Evolutionary conservation across 2,329 filamentous ascomycete species (phyloP).

Genomic region (Trichophyton rubrum): DNA sequence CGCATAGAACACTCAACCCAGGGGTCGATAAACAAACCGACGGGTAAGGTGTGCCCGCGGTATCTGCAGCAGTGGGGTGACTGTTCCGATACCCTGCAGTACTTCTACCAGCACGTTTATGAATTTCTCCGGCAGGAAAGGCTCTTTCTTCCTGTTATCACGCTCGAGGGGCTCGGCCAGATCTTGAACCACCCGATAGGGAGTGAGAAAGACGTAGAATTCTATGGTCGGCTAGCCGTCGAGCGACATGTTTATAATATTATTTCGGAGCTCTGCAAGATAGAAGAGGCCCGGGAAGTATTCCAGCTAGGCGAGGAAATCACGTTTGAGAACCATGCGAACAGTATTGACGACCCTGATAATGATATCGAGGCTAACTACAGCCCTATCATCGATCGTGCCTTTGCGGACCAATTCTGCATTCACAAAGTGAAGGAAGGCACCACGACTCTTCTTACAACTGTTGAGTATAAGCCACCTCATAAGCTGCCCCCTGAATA

Average conservation of each 20-base stretch:
- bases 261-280: conserved; percentile 18
- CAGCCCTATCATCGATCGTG: too few species aligned
- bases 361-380: too few species aligned
- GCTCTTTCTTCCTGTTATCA: not conserved
- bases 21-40: not conserved
- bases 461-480: conserved; percentile 17
- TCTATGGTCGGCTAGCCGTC: conserved; percentile 20
- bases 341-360: too few species aligned
- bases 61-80: not conserved
- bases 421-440: conserved; percentile 10
- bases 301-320: conserved; percentile 17
- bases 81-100: not conserved
- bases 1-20: not conserved
- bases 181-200: conserved; percentile 12
- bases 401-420: conserved; percentile 15
- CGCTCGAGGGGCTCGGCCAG: not conserved
- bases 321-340: conserved; percentile 15
- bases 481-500: conserved; percentile 12
- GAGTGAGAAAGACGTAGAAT: conserved; percentile 22
- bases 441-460: conserved; percentile 1
- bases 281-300: conserved; percentile 17
- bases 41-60: not conserved
- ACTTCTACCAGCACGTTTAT: not conserved
- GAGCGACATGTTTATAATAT: conserved; percentile 20
- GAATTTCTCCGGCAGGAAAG: not conserved